A percentile compares a stretch with the other conserved stretches of the same genome.
These are phyloP conservation scores for Skeletonema menzelii DNA, from an alignment of 108 stramenopile genomes.

Conservation along the genomic window DNA sequence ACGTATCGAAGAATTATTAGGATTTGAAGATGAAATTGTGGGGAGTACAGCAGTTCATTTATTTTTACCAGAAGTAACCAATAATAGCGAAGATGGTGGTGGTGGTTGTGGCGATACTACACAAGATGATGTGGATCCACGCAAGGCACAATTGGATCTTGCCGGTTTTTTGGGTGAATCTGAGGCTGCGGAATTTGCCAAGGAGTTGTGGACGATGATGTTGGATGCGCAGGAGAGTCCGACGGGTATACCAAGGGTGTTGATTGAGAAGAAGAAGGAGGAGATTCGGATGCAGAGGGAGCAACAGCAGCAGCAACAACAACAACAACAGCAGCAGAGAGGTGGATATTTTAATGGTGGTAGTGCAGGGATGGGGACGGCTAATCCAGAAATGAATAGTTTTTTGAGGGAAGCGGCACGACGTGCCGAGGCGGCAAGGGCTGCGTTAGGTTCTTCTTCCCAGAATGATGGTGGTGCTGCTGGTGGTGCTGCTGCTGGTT, in stretches of 20 bases:
- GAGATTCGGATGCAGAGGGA: conserved; percentile 54
- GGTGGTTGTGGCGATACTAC: background rate
- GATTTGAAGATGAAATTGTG: conserved; percentile 92
- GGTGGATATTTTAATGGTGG: background rate
- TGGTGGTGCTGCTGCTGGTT: no score
- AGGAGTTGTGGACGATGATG: conserved; percentile 79
- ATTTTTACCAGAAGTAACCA: conserved; percentile 63
- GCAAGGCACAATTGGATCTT: conserved; percentile 78
- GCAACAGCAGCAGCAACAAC: conserved; percentile 13
- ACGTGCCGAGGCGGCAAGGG: conserved; percentile 58
- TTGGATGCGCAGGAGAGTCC: conserved; percentile 69
- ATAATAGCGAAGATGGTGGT: background rate
- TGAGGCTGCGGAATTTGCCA: conserved; percentile 70
- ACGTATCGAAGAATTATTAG: conserved; percentile 59
- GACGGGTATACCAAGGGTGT: conserved; percentile 67
- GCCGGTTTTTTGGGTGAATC: conserved; percentile 80
- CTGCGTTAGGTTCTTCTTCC: conserved; percentile 16
- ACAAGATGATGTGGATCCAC: conserved; percentile 63
- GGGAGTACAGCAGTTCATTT: conserved; percentile 74
- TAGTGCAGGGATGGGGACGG: background rate
- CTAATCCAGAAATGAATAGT: conserved; percentile 49
- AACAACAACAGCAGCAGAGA: conserved; percentile 11
- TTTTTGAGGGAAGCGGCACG: conserved; percentile 58
- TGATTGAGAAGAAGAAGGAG: conserved; percentile 86
- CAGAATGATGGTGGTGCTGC: background rate